Conservation (phyloP, 352 stramenopile species). For the Stramenopiles sp. region DNA sequence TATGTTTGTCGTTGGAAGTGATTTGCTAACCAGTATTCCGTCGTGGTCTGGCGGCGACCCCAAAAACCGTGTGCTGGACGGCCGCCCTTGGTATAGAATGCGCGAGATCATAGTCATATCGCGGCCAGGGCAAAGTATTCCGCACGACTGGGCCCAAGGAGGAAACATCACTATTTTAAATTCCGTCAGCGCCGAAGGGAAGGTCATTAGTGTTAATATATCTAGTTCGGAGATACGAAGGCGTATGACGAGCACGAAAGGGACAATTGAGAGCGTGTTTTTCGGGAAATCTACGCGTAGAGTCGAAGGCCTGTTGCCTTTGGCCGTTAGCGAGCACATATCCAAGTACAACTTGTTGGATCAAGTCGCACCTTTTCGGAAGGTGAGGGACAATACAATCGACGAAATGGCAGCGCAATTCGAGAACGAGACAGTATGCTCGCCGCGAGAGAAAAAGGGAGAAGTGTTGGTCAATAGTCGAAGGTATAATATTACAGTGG, state of each 20-base stretch:
- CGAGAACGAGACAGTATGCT: too few species aligned
- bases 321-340: neutral
- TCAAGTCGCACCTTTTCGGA: too few species aligned
- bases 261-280: neutral
- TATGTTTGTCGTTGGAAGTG: conserved; percentile 1
- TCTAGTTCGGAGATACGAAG: conserved; percentile 10
- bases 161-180: conserved; percentile 6
- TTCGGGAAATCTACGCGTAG: neutral
- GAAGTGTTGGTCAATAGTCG: neutral
- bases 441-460: too few species aligned
- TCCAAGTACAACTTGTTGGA: neutral
- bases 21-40: neutral
- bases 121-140: conserved; percentile 3
- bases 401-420: too few species aligned
- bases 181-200: neutral
- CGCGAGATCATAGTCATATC: conserved; percentile 5
- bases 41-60: neutral
- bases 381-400: too few species aligned
- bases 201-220: conserved; percentile 10
- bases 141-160: conserved; percentile 6
- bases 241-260: conserved; percentile 6
- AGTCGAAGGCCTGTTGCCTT: neutral
- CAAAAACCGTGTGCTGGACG: too few species aligned
- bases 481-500: conserved; percentile 4
- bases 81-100: neutral